phyloP scores from a whole-genome alignment of 345 rosid species.

The Barbarea vulgaris region DNA sequence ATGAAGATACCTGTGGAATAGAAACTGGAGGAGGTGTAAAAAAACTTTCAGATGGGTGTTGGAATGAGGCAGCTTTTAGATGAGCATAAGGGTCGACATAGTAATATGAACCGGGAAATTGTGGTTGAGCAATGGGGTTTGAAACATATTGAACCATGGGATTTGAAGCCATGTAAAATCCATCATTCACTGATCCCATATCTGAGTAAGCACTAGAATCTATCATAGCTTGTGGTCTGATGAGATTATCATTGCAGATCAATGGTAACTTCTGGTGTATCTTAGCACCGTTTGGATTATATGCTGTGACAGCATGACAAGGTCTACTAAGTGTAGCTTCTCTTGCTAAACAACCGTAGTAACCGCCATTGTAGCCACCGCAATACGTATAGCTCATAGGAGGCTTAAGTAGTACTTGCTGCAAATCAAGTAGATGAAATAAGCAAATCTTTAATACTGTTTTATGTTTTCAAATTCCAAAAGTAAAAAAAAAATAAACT shows the following conservation, averaged over 20 bases:
- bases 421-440: background rate
- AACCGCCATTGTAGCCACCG: background rate
- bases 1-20: background rate
- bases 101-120: background rate
- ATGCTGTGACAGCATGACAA: too few species aligned
- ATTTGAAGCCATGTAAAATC: background rate
- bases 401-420: conserved; percentile 31
- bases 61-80: background rate
- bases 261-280: background rate
- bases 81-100: background rate
- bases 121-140: background rate
- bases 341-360: background rate
- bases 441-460: background rate
- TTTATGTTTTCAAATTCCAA: background rate
- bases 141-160: background rate
- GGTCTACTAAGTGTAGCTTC: conserved; percentile 22
- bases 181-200: conserved; percentile 26
- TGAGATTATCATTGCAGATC: background rate
- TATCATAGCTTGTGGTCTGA: conserved; percentile 13
- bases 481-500: background rate
- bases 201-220: conserved; percentile 21
- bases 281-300: background rate
- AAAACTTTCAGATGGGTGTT: background rate
- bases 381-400: background rate
- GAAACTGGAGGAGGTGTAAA: conserved; percentile 7